A percentile compares a stretch with the other conserved stretches of the same genome.
Conservation (phyloP, 805 yeast species). For the Lachancea thermotolerans region DNA sequence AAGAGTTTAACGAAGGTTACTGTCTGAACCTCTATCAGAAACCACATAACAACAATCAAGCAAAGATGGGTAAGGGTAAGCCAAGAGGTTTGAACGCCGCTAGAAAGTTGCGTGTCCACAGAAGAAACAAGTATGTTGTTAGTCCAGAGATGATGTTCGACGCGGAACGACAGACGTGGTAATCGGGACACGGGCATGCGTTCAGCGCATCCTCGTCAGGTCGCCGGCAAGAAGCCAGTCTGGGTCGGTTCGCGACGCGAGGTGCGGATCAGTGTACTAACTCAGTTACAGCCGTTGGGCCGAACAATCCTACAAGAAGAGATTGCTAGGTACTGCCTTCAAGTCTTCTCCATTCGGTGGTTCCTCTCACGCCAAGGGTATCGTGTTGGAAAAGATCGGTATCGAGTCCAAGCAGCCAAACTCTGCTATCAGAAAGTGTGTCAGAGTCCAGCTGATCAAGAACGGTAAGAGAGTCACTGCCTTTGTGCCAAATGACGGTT, state of each 20-base stretch:
- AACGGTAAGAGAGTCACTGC: conserved; percentile 99
- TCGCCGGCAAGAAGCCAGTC: too few relatives aligned
- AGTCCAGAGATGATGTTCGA: neutral
- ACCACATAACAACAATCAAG: conserved; percentile 17
- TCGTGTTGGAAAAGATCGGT: conserved; percentile 98
- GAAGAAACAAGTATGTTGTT: conserved; percentile 80
- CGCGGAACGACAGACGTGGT: neutral
- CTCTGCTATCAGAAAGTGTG: conserved; percentile 99
- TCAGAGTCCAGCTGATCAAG: conserved; percentile 99
- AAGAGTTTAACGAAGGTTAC: neutral
- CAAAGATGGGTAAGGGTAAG: conserved; percentile 97
- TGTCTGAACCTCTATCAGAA: neutral
- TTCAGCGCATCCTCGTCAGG: neutral
- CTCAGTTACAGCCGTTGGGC: conserved; percentile 81
- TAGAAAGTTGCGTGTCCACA: conserved; percentile 99
- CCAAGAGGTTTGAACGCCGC: conserved; percentile 99
- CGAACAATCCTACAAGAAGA: conserved; percentile 94
- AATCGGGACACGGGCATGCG: neutral
- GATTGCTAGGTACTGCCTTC: conserved; percentile 99
- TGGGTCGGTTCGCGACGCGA: neutral
- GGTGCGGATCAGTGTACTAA: neutral
- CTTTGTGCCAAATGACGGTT: conserved; percentile 99
- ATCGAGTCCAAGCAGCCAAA: conserved; percentile 99
- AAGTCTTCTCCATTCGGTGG: conserved; percentile 99
- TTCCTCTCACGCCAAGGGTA: conserved; percentile 99